These are phyloP conservation scores for Hypoxylon fuscum DNA, from an alignment of 495 filamentous ascomycete species.

Conservation along the genomic window DNA sequence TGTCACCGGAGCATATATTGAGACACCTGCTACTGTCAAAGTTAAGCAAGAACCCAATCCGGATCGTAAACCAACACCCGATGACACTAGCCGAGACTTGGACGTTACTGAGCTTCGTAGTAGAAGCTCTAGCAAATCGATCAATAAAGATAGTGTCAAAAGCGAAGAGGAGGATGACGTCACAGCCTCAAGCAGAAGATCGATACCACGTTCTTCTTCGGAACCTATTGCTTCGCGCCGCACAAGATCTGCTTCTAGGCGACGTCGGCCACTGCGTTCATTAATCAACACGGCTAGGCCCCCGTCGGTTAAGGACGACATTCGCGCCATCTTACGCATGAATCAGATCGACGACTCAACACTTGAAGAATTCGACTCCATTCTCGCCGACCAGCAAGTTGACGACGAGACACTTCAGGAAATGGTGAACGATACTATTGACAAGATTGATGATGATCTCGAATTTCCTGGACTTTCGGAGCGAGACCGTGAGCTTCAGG, in stretches of 20 bases:
- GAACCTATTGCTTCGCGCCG: conserved; percentile 36
- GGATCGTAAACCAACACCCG: conserved; percentile 8
- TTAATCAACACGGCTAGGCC: conserved; percentile 59
- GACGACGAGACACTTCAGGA: conserved; percentile 34
- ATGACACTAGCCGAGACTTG: conserved; percentile 2
- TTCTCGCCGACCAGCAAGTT: conserved; percentile 46
- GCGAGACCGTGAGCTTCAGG: conserved; percentile 60
- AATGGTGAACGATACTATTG: conserved; percentile 41
- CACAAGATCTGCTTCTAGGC: conserved; percentile 46
- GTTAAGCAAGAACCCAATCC: conserved; percentile 39
- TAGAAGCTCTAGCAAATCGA: conserved; percentile 26
- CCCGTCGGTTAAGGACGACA: conserved; percentile 59
- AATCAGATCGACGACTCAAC: conserved; percentile 64
- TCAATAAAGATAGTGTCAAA: conserved; percentile 1
- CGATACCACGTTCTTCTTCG: conserved; percentile 35
- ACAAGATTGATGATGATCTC: conserved; percentile 49
- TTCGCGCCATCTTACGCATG: conserved; percentile 56
- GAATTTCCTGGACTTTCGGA: conserved; percentile 42
- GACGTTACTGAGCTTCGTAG: conserved; percentile 10
- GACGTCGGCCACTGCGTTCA: conserved; percentile 45
- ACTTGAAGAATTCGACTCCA: conserved; percentile 58
- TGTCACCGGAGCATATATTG: conserved; percentile 61
- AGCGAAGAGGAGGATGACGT: neutral
- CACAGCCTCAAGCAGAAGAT: conserved; percentile 8
- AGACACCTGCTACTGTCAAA: conserved; percentile 58